Conservation (phyloP, 768 basidiomycete genomes). For the Piloderma croceum region DNA sequence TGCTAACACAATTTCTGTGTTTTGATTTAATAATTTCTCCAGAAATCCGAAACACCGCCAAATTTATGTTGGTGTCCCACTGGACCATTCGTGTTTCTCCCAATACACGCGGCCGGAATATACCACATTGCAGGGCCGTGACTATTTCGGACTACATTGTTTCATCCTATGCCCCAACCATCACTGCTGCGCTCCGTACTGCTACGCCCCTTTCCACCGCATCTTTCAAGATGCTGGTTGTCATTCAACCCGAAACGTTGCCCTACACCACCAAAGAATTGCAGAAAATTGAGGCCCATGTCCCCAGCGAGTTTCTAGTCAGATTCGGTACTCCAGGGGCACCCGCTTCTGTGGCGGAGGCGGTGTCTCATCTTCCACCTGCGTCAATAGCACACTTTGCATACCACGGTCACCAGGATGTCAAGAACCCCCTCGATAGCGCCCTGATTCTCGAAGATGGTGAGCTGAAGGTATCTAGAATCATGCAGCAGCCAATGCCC, state of each 20-base stretch:
- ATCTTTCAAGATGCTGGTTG: slow-evolving; percentile 18
- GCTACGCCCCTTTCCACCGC: slow-evolving; percentile 1
- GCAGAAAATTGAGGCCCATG: slow-evolving; percentile 7
- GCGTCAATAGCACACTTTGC: slow-evolving; percentile 26
- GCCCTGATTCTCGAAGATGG: slow-evolving; percentile 16
- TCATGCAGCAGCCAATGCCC: slow-evolving; percentile 16
- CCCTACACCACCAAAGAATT: slow-evolving; percentile 6
- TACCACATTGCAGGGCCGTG: too few relatives aligned
- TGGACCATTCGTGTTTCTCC: too few relatives aligned
- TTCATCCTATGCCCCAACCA: slow-evolving; percentile 20
- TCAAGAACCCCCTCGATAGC: slow-evolving; percentile 24
- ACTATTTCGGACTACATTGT: slow-evolving; percentile 17
- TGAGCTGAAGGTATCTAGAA: slow-evolving; percentile 12
- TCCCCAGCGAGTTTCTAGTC: slow-evolving; percentile 9
- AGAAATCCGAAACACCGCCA: too few relatives aligned
- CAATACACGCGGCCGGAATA: too few relatives aligned
- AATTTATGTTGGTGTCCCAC: too few relatives aligned
- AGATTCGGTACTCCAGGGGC: slow-evolving; percentile 6
- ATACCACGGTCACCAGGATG: slow-evolving; percentile 26
- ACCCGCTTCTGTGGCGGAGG: slow-evolving; percentile 16
- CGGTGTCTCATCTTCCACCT: slow-evolving; percentile 14
- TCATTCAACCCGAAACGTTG: slow-evolving; percentile 9
- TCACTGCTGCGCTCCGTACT: slow-evolving; percentile 10
- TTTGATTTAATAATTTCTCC: too few relatives aligned
- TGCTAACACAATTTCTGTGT: too few relatives aligned